A percentile compares a stretch with the other conserved stretches of the same genome.
Evolutionary conservation across 441 rosid species (phyloP).

Genomic region (Theobroma grandiflorum): DNA sequence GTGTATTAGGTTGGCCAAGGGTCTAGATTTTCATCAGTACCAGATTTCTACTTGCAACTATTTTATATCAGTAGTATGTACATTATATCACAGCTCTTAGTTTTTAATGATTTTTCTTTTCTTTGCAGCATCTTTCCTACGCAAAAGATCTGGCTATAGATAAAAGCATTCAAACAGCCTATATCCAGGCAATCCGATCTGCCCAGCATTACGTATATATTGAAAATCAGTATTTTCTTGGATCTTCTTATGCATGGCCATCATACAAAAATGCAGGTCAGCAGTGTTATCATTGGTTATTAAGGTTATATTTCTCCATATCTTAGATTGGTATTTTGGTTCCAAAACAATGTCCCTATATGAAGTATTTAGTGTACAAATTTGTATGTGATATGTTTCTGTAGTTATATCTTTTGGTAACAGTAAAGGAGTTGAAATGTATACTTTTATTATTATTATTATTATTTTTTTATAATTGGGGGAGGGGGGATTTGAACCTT

Average conservation of each 20-base stretch:
- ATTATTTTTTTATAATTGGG: too few relatives aligned
- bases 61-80: background rate
- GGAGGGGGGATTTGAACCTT: too few relatives aligned
- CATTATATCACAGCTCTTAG: slow-evolving; percentile 13
- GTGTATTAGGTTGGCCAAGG: background rate
- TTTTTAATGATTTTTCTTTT: slow-evolving; percentile 28
- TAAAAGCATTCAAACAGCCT: slow-evolving; percentile 81
- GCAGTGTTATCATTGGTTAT: background rate
- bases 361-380: slow-evolving; percentile 8
- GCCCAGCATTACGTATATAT: slow-evolving; percentile 81
- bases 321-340: slow-evolving; percentile 17
- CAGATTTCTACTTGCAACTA: slow-evolving; percentile 5
- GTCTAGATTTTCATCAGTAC: slow-evolving; percentile 8
- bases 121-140: slow-evolving; percentile 62
- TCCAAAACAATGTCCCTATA: background rate
- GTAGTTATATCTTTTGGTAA: background rate
- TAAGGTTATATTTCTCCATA: background rate
- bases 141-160: slow-evolving; percentile 65
- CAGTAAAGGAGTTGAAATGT: background rate
- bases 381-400: background rate
- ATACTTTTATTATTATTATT: background rate
- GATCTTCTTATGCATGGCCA: slow-evolving; percentile 85
- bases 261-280: slow-evolving; percentile 69
- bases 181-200: slow-evolving; percentile 77
- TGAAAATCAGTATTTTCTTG: slow-evolving; percentile 80